Base-by-base conservation (phyloP, 1,284 basidiomycete genomes). In the Boletus sp. region DNA sequence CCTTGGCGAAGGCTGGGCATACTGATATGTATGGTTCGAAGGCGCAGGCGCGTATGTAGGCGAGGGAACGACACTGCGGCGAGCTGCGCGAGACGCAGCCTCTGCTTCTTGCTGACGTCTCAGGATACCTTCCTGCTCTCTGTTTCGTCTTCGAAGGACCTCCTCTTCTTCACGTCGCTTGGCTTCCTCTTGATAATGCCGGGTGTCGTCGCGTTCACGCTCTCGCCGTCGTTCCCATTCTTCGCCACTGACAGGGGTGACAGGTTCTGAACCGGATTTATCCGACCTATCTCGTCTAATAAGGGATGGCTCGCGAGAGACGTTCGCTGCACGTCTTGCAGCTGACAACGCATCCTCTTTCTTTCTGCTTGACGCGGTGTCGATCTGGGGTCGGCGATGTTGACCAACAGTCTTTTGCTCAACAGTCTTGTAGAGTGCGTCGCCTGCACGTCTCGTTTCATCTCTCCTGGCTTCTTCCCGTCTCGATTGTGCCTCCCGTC, bases 51-150 rank as follows among this genome's bases (percentile, higher is more conserved):
- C 41, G 46, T 60, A 53, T 29, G 52, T 32, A 43, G 64, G 58
- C 29, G 64, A 58, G 48, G 57, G 55, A 42, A 46, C 38, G 27
- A 47, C 12, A 29, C 49, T 53, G 52, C 41, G 58, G 47, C 51
- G 57, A 51, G 59, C 58, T 55, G 58, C 47, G 40, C 60, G 64
- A 44, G 66, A 53, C 39, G 55, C 65, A 41, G 52, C 44, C 20
- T 65, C 63, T 36, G 66, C 67, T 57, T 77, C 74, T 46, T 70
- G 72, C 52, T 77, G 77, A 39, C 74, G 66, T 30, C 62, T 71
- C n/a, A 69, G 17, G 42, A 78, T 77, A 1, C 71, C 74, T 5
- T 74, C 74, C 34, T 74, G 72, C 50, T 78, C 76, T 44, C 66
- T 63, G 35, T 57, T 57, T 32, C 69, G 61, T 51, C 67, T 64